Percentiles rank a stretch among this genome's conserved stretches.
These are phyloP conservation scores for Lophium mytilinum DNA, from an alignment of 495 filamentous ascomycete species.

Conservation along the genomic window DNA sequence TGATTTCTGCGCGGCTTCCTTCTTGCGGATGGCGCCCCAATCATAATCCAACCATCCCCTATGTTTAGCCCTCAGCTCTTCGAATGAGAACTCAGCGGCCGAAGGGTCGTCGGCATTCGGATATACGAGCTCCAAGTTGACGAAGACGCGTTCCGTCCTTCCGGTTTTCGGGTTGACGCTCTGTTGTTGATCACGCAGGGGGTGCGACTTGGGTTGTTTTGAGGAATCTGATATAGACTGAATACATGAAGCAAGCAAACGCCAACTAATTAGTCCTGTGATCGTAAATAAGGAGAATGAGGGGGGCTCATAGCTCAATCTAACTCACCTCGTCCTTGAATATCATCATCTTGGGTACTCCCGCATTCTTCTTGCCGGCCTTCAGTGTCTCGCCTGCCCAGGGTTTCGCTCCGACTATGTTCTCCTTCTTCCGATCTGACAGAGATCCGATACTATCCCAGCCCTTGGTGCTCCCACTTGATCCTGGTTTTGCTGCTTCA, in stretches of 20 bases:
- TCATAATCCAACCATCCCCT: slow-evolving; percentile 68
- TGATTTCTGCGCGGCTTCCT: neutral
- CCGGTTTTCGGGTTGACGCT: slow-evolving; percentile 70
- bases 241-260: slow-evolving; percentile 54
- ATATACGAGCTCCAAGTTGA: slow-evolving; percentile 77
- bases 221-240: slow-evolving; percentile 39
- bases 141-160: slow-evolving; percentile 74
- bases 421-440: slow-evolving; percentile 88
- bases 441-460: slow-evolving; percentile 90
- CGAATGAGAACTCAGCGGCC: slow-evolving; percentile 71
- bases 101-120: slow-evolving; percentile 59
- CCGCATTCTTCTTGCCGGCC: slow-evolving; percentile 67
- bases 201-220: slow-evolving; percentile 33
- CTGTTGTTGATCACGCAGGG: slow-evolving; percentile 54
- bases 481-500: slow-evolving; percentile 35
- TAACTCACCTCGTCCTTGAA: slow-evolving; percentile 93
- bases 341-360: slow-evolving; percentile 73
- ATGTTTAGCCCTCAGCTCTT: slow-evolving; percentile 75
- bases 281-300: slow-evolving; percentile 74
- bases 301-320: slow-evolving; percentile 23
- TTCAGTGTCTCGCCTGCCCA: slow-evolving; percentile 91
- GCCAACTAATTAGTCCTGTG: slow-evolving; percentile 88
- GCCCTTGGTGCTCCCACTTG: slow-evolving; percentile 47
- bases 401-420: slow-evolving; percentile 73
- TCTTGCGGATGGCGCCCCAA: slow-evolving; percentile 42